Base-by-base conservation (phyloP, 108 stramenopile species). In the Cyclostephanos invisitatus region DNA sequence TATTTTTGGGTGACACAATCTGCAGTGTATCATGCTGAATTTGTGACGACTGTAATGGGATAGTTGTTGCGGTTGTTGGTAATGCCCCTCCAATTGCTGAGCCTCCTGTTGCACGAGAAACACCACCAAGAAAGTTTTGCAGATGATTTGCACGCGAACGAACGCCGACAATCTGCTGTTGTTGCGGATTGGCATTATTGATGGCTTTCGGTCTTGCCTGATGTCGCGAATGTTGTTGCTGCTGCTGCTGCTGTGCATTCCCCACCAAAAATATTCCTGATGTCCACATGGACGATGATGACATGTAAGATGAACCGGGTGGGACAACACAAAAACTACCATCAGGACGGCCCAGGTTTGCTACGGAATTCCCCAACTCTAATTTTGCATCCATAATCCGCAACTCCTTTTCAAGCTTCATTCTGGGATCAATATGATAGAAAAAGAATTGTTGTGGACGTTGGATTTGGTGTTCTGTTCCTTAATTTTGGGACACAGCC, bases 301-400 rank as follows among this genome's bases (percentile, higher is more conserved):
- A 79, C 86, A 87, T 84, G 79, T 89, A 86, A 0, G 86, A 75
- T 3, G 89, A 89, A 40, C 86, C 87, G 14, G 87, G 85, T n/a
- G 89, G 90, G 10, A 92, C 91, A 11, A 92, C 93, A 72, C 87
- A 90, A 64, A 95, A 92, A 67, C 88, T 88, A 37, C 89, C 89
- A 74, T 91, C 91, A 1, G 78, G 72, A 42, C 69, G 76, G 50
- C 87, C 84, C 18, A 95, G 68, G 22, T 87, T 86, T 21, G 85
- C 83, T 37, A 94, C 83, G 5, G 93, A 94, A 60, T 73, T 87
- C 35, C 91, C 89, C 73, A 95, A 65, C 69, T 89, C 86, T 66
- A 92, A 75, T 3, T 89, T 87, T 81, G 89, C 84, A 64, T 95
- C 90, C 86, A 95, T 95, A 46, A 85, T 79, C 47, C 82, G 69